A percentile compares a stretch with the other conserved stretches of the same genome.
Evolutionary conservation across 208 protist genomes (phyloP).

Genomic region (Tritrichomonas musculus): DNA sequence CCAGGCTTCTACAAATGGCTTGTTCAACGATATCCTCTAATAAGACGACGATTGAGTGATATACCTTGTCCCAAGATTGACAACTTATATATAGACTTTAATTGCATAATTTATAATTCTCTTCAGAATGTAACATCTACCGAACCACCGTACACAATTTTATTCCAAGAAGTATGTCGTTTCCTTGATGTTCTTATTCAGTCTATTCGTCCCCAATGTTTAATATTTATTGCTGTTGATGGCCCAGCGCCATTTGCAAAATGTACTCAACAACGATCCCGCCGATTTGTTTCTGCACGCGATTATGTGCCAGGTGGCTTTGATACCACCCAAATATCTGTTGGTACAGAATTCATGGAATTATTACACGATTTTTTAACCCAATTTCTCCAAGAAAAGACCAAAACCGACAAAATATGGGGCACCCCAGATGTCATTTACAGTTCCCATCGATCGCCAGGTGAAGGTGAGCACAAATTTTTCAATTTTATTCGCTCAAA

Average conservation of each 20-base stretch:
- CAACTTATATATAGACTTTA: constrained; percentile 26
- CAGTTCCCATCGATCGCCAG: not conserved
- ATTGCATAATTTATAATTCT: constrained; percentile 26
- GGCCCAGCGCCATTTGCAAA: constrained; percentile 15
- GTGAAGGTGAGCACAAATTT: constrained; percentile 26
- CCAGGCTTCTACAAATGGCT: not conserved
- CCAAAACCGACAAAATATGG: not conserved
- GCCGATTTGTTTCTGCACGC: constrained; percentile 9
- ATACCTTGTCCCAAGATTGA: not conserved
- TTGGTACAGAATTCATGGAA: constrained; percentile 27
- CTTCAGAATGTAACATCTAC: not conserved
- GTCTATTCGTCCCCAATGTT: not conserved
- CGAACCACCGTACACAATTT: too few relatives aligned
- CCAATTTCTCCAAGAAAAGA: not conserved
- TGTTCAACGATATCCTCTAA: not conserved
- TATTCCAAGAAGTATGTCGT: constrained; percentile 1
- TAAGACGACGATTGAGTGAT: not conserved
- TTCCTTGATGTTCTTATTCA: constrained; percentile 2
- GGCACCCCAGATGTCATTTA: not conserved
- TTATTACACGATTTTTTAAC: not conserved
- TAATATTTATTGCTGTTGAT: constrained; percentile 11
- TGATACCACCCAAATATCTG: not conserved
- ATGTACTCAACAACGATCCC: not conserved
- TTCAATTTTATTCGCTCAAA: constrained; percentile 41
- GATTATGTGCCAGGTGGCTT: not conserved